Base-by-base conservation (phyloP, 352 stramenopile species). In the Phytophthora litchii region DNA sequence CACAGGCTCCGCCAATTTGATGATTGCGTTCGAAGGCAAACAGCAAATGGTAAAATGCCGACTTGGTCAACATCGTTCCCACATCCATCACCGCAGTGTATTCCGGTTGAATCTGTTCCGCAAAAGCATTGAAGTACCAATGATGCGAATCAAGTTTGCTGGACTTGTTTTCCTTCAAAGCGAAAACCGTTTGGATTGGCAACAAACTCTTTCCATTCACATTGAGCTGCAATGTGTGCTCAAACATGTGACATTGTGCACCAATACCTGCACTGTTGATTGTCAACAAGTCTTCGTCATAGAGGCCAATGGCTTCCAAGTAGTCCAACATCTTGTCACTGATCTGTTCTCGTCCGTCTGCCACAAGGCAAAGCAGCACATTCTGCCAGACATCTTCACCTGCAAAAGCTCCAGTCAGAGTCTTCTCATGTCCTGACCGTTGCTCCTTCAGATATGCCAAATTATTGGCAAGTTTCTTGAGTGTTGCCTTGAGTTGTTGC, bases 31-130 rank as follows among this genome's bases (percentile, higher is more conserved):
- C 87, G 32, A 96, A 91, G 0, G 85, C 83, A 19, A 80, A 80
- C 0, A 94, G 73, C 63, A 93, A 68, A 60, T 93, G 83, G 70
- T 80, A 92, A 16, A 96, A 60, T 13, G 85, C 78, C 3, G 69
- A 72, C 64, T 93, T 92, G 31, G 83, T 89, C 4, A 87, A 66
- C 80, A 91, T 92, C 9, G 87, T 96, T 16, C 87, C 87, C 0
- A 94, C 86, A 47, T 96, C 87, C 76, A 94, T 88, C 20, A 96
- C 63, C 1, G 87, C 75, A 2, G 86, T 94, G 54, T 82, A 94
- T 41, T 94, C 83, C 0, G 87, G 87, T 29, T 91, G 80, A 21
- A 96, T 74, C 68, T 94, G 87, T 60, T 94, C 81, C 21, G 78
- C 82, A 54, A 94, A 88, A 3, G 85, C 80, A 34, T 85, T 82